Percentiles rank a stretch among this genome's conserved stretches.
Conservation (phyloP, 495 filamentous ascomycete species). For the Daldinia loculata region DNA sequence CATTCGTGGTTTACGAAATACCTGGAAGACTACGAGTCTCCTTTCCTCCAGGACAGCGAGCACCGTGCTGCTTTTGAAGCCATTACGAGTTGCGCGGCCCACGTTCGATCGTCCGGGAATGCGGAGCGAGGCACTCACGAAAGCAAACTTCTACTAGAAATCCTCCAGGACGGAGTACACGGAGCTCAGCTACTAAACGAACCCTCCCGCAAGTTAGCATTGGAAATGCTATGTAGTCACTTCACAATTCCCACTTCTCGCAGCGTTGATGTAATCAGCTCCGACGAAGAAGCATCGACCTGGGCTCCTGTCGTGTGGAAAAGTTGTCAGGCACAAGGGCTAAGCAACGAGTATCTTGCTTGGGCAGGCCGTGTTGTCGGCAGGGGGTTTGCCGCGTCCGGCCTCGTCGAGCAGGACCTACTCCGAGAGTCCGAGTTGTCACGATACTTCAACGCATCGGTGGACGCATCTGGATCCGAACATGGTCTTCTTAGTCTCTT, state of each 20-base stretch:
- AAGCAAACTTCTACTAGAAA: slow-evolving; percentile 73
- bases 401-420: slow-evolving; percentile 66
- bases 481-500: slow-evolving; percentile 68
- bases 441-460: slow-evolving; percentile 55
- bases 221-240: slow-evolving; percentile 76
- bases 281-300: slow-evolving; percentile 65
- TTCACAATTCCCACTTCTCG: slow-evolving; percentile 68
- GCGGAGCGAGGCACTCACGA: slow-evolving; percentile 69
- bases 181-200: slow-evolving; percentile 70
- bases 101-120: slow-evolving; percentile 66
- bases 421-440: slow-evolving; percentile 65
- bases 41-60: slow-evolving; percentile 55
- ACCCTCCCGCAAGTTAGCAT: slow-evolving; percentile 71
- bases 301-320: slow-evolving; percentile 75
- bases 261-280: slow-evolving; percentile 67
- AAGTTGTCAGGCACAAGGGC: slow-evolving; percentile 68
- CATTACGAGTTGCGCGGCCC: slow-evolving; percentile 69
- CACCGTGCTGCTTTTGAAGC: slow-evolving; percentile 65
- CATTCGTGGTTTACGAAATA: slow-evolving; percentile 74
- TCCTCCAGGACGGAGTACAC: slow-evolving; percentile 75
- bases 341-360: slow-evolving; percentile 73
- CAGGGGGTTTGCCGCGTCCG: slow-evolving; percentile 80
- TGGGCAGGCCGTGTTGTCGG: slow-evolving; percentile 90
- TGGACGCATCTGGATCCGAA: slow-evolving; percentile 53
- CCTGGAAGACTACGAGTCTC: slow-evolving; percentile 63